Evolutionary conservation across 78 protist genomes (phyloP).

Genomic region (Dictyostelium discoideum): DNA sequence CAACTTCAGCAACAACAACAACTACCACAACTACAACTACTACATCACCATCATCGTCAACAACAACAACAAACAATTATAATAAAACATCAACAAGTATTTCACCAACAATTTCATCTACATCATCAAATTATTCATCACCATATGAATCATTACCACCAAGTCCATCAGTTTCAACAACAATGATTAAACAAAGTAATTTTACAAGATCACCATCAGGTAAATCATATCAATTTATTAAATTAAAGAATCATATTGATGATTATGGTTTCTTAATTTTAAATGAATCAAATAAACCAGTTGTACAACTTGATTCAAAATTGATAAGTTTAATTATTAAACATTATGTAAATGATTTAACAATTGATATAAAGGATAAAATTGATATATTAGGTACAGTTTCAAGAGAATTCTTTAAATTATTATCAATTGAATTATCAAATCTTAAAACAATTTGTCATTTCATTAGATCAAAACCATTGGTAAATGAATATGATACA

Average conservation of each 20-base stretch:
- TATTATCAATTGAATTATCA: neutral
- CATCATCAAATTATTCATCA: neutral
- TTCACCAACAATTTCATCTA: neutral
- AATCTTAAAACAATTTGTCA: neutral
- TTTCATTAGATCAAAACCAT: neutral
- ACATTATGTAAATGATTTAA: neutral
- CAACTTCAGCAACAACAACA: neutral
- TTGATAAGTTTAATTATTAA: neutral
- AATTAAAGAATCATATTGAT: neutral
- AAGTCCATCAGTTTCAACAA: neutral
- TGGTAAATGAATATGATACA: neutral
- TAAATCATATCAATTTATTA: neutral
- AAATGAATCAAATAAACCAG: neutral
- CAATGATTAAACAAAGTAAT: neutral
- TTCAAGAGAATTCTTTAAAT: neutral
- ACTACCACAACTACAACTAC: too few relatives aligned
- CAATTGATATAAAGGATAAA: neutral
- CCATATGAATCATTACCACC: neutral
- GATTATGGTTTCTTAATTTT: neutral
- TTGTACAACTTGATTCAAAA: neutral
- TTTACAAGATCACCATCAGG: neutral
- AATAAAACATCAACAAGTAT: neutral
- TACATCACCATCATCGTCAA: too few relatives aligned
- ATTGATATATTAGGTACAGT: neutral
- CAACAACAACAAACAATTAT: neutral